Evolutionary conservation across 2,329 filamentous ascomycete genomes (phyloP), one percentile per base, ranked within the genome.

Genomic region (Fusarium ambrosium): DNA sequence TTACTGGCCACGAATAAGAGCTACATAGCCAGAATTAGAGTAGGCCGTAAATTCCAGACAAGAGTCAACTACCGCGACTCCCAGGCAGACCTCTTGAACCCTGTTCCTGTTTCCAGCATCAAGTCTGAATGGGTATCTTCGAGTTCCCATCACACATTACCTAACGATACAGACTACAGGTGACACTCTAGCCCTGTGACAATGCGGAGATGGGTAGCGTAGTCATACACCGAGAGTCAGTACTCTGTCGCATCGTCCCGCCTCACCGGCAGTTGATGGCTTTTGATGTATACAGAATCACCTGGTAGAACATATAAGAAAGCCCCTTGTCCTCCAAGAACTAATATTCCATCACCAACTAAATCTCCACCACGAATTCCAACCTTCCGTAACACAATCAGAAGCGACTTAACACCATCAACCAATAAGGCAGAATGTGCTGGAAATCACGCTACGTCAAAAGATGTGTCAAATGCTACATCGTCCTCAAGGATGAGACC

Each of bases 361-460:
- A 2, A 20, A 55, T 32, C 48, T 55, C 18, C 7, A 32, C 18
- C 27, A 32, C 10, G 7, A 32, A 22, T 9, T 13, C 27, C 11
- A 53, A 6, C 48, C 18, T 13, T 29, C 10, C 9, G 9, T 7
- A 29, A 10, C 24, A 29, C 18, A 20, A 7, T 10, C 18, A 14
- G 6, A 6, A 6, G n/a, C 58, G 7, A 10, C 24, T 1, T 18
- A 14, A 36, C 13, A 7, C 22, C n/a, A 16, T 10, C 29, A 32
- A 1, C 8, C 7, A 7, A 20, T 16, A 16, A 14, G 10, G 5
- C 11, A 18, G 9, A 20, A 61, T 61, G 58, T 61, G 58, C 29
- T 61, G 58, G 58, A 61, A 45, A 11, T 61, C 58, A 18, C 58
- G 58, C 39, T 61, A 61, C 18, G 39, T 61, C 24, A 45, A 27